A percentile compares a stretch with the other conserved stretches of the same genome.
phyloP scores from a whole-genome alignment of 306 rosid species.

The Quercus engelmannii region DNA sequence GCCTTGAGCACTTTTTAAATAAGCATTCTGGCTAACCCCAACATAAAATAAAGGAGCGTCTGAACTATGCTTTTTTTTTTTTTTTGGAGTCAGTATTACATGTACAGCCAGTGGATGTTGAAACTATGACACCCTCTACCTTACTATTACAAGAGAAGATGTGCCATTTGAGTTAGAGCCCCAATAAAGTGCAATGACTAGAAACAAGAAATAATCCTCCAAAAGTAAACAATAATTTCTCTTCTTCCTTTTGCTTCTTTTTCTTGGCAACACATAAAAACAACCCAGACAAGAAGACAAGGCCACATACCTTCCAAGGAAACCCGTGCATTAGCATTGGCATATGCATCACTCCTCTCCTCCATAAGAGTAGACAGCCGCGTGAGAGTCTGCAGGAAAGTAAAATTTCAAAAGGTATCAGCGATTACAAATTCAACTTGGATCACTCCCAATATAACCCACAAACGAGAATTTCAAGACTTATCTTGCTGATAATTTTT shows the following conservation, averaged over 20 bases:
- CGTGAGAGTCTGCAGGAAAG: constrained; percentile 58
- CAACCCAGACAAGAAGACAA: constrained; percentile 1
- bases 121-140: too few relatives aligned
- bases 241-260: neutral
- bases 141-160: neutral
- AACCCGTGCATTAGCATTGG: constrained; percentile 78
- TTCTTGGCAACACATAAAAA: neutral
- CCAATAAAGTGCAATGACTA: neutral
- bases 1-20: neutral
- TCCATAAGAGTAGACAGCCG: constrained; percentile 71
- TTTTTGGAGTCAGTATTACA: too few relatives aligned
- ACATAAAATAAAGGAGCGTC: neutral
- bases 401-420: constrained; percentile 4
- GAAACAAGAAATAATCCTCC: neutral
- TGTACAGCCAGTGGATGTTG: too few relatives aligned
- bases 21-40: neutral
- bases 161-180: too few relatives aligned
- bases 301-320: constrained; percentile 67
- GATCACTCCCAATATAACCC: neutral
- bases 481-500: neutral
- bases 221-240: neutral
- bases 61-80: too few relatives aligned
- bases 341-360: constrained; percentile 75
- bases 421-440: neutral
- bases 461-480: neutral